Evolutionary conservation across 371 early-diverging fungal genomes (phyloP).

Genomic region (Vavraia culicis): DNA sequence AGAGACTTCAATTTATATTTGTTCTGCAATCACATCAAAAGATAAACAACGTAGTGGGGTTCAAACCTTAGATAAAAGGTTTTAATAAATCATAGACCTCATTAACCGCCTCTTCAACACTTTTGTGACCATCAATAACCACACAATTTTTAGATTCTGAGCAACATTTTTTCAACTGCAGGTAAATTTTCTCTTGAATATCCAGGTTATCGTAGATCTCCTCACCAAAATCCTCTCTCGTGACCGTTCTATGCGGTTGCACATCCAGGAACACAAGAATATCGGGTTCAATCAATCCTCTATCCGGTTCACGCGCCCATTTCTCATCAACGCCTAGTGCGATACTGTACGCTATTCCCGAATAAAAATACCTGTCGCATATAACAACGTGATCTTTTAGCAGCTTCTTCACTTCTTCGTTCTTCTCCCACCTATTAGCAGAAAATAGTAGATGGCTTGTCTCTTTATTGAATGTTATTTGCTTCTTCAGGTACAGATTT

Average conservation of each 20-base stretch:
- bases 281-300: slow-evolving; percentile 64
- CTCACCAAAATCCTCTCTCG: slow-evolving; percentile 65
- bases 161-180: slow-evolving; percentile 14
- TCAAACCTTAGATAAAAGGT: too few relatives aligned
- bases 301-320: slow-evolving; percentile 71
- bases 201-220: slow-evolving; percentile 73
- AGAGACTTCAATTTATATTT: too few relatives aligned
- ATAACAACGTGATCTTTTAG: slow-evolving; percentile 46
- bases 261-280: slow-evolving; percentile 67
- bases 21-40: too few relatives aligned
- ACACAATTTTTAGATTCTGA: too few relatives aligned
- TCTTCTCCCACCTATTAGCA: slow-evolving; percentile 61
- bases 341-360: slow-evolving; percentile 69
- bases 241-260: slow-evolving; percentile 51
- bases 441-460: slow-evolving; percentile 79
- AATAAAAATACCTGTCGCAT: slow-evolving; percentile 84
- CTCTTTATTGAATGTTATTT: slow-evolving; percentile 53
- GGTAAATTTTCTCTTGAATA: slow-evolving; percentile 55
- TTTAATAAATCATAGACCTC: too few relatives aligned
- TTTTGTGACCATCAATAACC: too few relatives aligned
- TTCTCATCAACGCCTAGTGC: slow-evolving; percentile 52
- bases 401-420: slow-evolving; percentile 32
- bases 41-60: too few relatives aligned
- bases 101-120: too few relatives aligned
- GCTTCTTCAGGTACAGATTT: slow-evolving; percentile 55